Percentiles rank a stretch among this genome's conserved stretches.
These are phyloP conservation scores for Heterobasidion parviporum DNA, from an alignment of 1,284 basidiomycete genomes.

Conservation along the genomic window DNA sequence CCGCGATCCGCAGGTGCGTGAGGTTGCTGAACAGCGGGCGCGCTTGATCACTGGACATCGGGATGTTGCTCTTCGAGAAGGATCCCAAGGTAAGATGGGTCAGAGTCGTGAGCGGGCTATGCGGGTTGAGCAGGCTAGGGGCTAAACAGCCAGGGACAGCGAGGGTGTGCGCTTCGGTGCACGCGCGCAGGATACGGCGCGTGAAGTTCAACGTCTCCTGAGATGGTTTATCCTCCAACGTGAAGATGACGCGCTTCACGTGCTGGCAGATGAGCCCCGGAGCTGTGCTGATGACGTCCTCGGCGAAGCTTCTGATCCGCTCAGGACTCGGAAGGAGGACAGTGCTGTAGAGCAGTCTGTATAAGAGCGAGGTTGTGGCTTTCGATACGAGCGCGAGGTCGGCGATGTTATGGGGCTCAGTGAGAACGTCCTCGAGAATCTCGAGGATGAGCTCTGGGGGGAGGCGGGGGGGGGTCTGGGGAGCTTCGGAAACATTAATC, in stretches of 20 bases:
- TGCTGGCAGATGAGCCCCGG: slow-evolving; percentile 20
- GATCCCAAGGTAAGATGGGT: neutral
- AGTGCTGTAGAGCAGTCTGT: slow-evolving; percentile 7
- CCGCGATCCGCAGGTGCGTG: slow-evolving; percentile 31
- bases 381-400: slow-evolving; percentile 22
- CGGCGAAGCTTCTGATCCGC: slow-evolving; percentile 23
- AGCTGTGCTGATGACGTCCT: slow-evolving; percentile 21
- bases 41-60: too few species aligned
- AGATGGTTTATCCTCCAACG: slow-evolving; percentile 17
- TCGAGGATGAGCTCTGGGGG: slow-evolving; percentile 22
- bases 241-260: slow-evolving; percentile 23
- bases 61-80: neutral
- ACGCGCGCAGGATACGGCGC: slow-evolving; percentile 2
- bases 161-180: slow-evolving; percentile 3
- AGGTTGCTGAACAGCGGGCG: slow-evolving; percentile 8
- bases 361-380: slow-evolving; percentile 1
- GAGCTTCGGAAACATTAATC: too few species aligned
- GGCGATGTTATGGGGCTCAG: slow-evolving; percentile 8
- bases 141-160: slow-evolving; percentile 4
- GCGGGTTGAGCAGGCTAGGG: slow-evolving; percentile 6
- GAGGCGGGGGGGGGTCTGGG: slow-evolving; percentile 8
- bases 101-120: neutral
- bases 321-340: slow-evolving; percentile 24
- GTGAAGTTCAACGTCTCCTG: neutral
- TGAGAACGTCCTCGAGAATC: slow-evolving; percentile 26